Evolutionary conservation across 345 rosid species (phyloP), one percentile per base, ranked within the genome.

Genomic region (Corchorus olitorius): DNA sequence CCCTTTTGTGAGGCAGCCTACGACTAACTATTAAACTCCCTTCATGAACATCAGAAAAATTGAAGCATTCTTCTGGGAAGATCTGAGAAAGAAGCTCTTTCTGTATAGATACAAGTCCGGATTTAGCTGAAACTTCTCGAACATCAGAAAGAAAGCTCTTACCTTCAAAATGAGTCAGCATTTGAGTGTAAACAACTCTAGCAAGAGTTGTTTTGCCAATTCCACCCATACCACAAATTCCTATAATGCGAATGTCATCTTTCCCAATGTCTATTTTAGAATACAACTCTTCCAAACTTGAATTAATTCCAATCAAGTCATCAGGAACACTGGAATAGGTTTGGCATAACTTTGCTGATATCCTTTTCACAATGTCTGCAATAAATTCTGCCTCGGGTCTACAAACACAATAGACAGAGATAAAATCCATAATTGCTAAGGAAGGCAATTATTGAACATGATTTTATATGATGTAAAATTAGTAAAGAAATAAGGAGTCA

Each of bases 71-170:
- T 4, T 11, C 8, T 1, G 17, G 45, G 9, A 13, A 20, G 19
- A 22, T 75, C 7, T 3, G 7, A 1, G 0, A 9, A 8, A 53
- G 11, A 41, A 86, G 71, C 48, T 65, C 68, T 12, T 67, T 79
- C 56, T 91, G 94, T 33, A 89, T 87, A 72, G 76, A 67, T 34
- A 84, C 34, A 4, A 89, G 27, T 13, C 87, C 91, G 52, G 49
- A 55, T 4, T 52, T 67, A 27, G 43, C 12, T 9, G 83, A 83
- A 52, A 11, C 69, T 65, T 87, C 91, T 66, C 83, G 66, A 15
- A 88, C 74, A 15, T 80, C 39, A 4, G 62, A 9, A 2, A 87
- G 75, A 77, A 88, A 87, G 48, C 76, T 69, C 5, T 83, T 64
- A 0, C 55, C 67, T 62, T 78, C 49, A 49, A 80, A 88, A 22